Conservation (phyloP, 306 rosid species). For the Vigna trinervia region DNA sequence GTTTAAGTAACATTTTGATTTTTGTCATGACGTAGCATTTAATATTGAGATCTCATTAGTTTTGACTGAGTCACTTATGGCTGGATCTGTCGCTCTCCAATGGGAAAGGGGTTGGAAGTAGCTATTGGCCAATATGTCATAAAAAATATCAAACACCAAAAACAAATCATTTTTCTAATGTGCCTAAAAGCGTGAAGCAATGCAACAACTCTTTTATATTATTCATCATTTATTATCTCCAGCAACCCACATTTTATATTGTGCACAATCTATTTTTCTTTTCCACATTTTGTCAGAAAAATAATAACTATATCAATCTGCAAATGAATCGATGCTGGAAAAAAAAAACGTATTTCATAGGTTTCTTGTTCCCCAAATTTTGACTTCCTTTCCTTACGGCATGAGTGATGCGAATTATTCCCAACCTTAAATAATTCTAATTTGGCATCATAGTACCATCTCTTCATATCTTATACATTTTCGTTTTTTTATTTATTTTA, state of each 20-base stretch:
- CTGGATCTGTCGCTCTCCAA: conserved; percentile 42
- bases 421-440: not conserved
- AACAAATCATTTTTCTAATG: conserved; percentile 47
- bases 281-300: conserved; percentile 30
- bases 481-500: conserved; percentile 21
- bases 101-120: conserved; percentile 36
- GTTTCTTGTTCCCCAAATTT: conserved; percentile 39
- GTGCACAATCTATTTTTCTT: not conserved
- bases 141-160: conserved; percentile 42
- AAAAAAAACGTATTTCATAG: not conserved
- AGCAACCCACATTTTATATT: conserved; percentile 41
- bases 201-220: conserved; percentile 45
- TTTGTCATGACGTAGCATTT: conserved; percentile 21
- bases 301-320: conserved; percentile 8
- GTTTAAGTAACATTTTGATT: conserved; percentile 15
- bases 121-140: conserved; percentile 47
- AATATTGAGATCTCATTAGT: conserved; percentile 28
- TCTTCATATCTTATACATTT: not conserved
- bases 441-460: not conserved
- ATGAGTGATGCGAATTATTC: conserved; percentile 28
- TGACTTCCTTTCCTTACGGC: conserved; percentile 45
- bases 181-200: conserved; percentile 72
- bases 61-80: conserved; percentile 55
- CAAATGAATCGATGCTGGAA: not conserved
- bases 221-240: conserved; percentile 27